Evolutionary conservation across 441 rosid genomes (phyloP).

Genomic region (Adansonia gregorii): DNA sequence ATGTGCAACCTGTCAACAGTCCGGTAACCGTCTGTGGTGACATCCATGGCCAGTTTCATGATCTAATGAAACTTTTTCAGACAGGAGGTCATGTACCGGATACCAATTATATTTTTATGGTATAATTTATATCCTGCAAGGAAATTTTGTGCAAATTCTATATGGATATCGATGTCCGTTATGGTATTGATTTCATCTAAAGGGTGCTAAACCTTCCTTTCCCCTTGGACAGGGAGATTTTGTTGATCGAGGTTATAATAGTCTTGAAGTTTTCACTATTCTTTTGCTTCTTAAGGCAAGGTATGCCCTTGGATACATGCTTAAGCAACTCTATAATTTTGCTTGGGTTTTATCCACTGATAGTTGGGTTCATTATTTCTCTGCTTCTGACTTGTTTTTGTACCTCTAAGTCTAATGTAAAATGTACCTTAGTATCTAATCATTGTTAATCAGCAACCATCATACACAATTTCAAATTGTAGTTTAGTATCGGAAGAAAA

Average conservation of each 20-base stretch:
- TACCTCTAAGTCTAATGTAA: not conserved
- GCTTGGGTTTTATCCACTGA: not conserved
- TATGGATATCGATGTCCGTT: not conserved
- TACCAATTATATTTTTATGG: conserved; percentile 99
- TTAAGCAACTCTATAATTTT: conserved; percentile 15
- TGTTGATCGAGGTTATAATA: conserved; percentile 98
- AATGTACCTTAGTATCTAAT: not conserved
- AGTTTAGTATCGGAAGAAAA: conserved; percentile 1
- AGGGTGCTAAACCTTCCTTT: conserved; percentile 22
- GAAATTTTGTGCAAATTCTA: conserved; percentile 6
- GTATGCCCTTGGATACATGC: conserved; percentile 39
- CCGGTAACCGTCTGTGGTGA: conserved; percentile 99
- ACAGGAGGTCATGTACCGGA: conserved; percentile 99
- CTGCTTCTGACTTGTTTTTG: not conserved
- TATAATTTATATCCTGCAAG: conserved; percentile 29
- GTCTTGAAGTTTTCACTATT: conserved; percentile 98
- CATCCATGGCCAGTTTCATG: conserved; percentile 99
- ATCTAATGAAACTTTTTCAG: conserved; percentile 97
- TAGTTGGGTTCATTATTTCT: conserved; percentile 4
- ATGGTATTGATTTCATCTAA: not conserved
- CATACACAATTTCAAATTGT: not conserved
- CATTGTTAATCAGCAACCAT: not conserved
- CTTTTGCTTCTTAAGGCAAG: conserved; percentile 99
- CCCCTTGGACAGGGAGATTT: conserved; percentile 80
- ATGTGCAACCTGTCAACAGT: conserved; percentile 99